Base-by-base conservation (phyloP, 768 basidiomycete genomes). In the Lactarius pseudohatsudake region DNA sequence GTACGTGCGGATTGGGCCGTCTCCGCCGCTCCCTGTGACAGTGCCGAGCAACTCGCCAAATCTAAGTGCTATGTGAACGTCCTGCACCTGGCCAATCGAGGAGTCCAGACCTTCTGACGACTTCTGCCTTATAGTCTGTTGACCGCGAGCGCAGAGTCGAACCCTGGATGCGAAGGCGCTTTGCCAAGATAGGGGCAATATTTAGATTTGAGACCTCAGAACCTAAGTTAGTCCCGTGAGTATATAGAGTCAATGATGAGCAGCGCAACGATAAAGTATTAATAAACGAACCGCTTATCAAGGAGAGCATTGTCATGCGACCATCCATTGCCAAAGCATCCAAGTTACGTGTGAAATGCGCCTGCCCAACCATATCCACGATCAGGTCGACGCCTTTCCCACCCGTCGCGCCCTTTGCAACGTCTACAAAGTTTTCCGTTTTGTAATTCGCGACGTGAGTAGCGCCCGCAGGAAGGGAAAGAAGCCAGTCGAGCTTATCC, bases 91-190 rank as follows among this genome's bases (percentile, higher is more conserved):
- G 15, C 40, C 53, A 26, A 28, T 38, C 64, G 5, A 62, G 18
- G 40, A 60, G 5, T 30, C 10, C 80, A 58, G 68, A 87, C 89
- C 80, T 81, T 53, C 76, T 74, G 63, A 92, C 82, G 59, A 96
- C 80, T 26, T 89, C 83, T 4, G 84, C 81, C 76, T 97, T 94
- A 75, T 96, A 97, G 68, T 82, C 79, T n/a, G 81, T 72, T 30
- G 85, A 83, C 55, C 92, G 86, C 36, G 89, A 85, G 28, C 94
- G 86, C 36, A 97, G 79, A 2, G 94, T 96, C 26, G 92, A 92
- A 26, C 95, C 94, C 76, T 94, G 88, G 59, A 98, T 88, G 30
- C 88, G 86, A 59, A 97, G 84, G 20, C 94, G 87, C 78, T 96
- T 98, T 76, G 81, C 87, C 64, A 96, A 79, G 62, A 97, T 84